These are phyloP conservation scores for Dothideomycetidae sp. DNA, from an alignment of 2,329 filamentous ascomycete species.

Conservation along the genomic window DNA sequence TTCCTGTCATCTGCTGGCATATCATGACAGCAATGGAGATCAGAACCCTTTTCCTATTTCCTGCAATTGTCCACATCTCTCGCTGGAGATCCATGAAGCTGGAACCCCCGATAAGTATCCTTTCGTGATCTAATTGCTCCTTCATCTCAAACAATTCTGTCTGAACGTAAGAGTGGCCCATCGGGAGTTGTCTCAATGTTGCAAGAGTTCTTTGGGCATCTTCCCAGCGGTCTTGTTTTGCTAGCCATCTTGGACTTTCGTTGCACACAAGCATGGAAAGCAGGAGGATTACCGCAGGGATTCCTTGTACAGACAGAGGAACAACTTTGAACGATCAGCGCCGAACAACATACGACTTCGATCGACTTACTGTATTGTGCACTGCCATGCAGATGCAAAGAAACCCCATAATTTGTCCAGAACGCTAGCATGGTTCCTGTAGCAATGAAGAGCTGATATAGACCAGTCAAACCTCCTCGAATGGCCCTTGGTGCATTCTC, in stretches of 20 bases:
- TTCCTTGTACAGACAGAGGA: constrained; percentile 49
- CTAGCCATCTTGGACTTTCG: constrained; percentile 54
- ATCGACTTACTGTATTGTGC: constrained; percentile 25
- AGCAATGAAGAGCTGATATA: constrained; percentile 46
- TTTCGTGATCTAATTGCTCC: constrained; percentile 52
- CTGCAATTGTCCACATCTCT: constrained; percentile 53
- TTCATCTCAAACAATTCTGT: constrained; percentile 50
- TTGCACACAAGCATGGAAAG: constrained; percentile 45
- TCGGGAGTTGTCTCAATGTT: constrained; percentile 41
- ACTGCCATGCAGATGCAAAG: constrained; percentile 32
- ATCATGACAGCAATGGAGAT: constrained; percentile 51
- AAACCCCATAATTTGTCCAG: constrained; percentile 41
- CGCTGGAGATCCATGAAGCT: constrained; percentile 49
- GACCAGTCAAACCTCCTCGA: constrained; percentile 44
- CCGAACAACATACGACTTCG: neutral
- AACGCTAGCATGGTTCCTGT: constrained; percentile 39
- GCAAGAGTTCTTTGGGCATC: constrained; percentile 43
- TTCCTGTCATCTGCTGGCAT: constrained; percentile 59
- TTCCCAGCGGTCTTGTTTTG: constrained; percentile 54
- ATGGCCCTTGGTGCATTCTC: constrained; percentile 47
- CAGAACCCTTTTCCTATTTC: constrained; percentile 48
- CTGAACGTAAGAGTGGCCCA: constrained; percentile 42
- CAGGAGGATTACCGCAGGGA: constrained; percentile 48
- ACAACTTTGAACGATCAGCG: constrained; percentile 27
- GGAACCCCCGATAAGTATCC: constrained; percentile 52